Conservation (phyloP, 2,329 filamentous ascomycete genomes). For the Colletotrichum tofieldiae region DNA sequence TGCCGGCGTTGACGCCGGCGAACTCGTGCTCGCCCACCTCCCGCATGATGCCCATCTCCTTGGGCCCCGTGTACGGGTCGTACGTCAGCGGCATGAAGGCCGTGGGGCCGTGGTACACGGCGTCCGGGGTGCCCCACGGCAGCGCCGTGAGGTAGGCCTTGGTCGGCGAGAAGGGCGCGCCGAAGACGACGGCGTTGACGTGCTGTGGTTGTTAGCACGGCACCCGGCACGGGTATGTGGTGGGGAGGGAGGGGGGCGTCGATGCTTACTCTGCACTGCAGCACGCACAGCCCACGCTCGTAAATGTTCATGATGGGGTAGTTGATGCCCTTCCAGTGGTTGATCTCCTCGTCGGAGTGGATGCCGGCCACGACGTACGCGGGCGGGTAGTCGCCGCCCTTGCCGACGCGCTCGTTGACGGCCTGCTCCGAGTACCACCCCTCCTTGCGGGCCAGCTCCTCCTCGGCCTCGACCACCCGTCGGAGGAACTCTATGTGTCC, state of each 20-base stretch:
- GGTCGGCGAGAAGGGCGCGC: constrained; percentile 90
- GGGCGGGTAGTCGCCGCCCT: constrained; percentile 83
- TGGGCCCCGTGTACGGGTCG: constrained; percentile 86
- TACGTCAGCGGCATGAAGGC: constrained; percentile 87
- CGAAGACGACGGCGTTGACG: constrained; percentile 89
- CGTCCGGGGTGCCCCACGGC: constrained; percentile 81
- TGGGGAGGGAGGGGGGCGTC: neutral
- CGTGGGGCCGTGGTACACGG: constrained; percentile 97
- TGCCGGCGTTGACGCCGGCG: constrained; percentile 89
- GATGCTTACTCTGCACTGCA: constrained; percentile 84
- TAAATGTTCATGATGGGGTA: constrained; percentile 99
- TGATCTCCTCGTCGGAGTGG: constrained; percentile 95
- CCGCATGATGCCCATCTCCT: constrained; percentile 86
- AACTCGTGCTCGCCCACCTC: constrained; percentile 86
- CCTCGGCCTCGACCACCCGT: constrained; percentile 81
- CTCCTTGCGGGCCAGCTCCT: constrained; percentile 74
- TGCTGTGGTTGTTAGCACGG: constrained; percentile 71
- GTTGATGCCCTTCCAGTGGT: constrained; percentile 96
- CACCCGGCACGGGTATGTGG: neutral
- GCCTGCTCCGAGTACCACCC: constrained; percentile 84
- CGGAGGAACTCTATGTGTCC: constrained; percentile 97
- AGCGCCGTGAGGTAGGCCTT: constrained; percentile 82
- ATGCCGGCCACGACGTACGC: constrained; percentile 93
- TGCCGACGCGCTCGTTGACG: constrained; percentile 73
- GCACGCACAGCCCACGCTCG: constrained; percentile 93